Evolutionary conservation across 768 basidiomycete genomes (phyloP), one percentile per base, ranked within the genome.

Genomic region (Zangia roseola): DNA sequence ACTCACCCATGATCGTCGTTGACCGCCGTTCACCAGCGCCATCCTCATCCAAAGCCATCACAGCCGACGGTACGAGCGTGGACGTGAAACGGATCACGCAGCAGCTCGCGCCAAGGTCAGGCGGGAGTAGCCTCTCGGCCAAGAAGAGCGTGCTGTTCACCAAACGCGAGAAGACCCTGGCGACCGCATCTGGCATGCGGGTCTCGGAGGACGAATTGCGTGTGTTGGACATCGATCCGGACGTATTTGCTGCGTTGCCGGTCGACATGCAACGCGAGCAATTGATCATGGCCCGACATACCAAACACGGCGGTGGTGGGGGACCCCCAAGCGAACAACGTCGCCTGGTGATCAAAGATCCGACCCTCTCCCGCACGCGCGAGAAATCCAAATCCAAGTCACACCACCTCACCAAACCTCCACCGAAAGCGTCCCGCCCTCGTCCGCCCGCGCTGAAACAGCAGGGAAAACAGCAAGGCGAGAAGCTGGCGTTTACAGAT

Each of bases 191-290:
- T 14, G 60, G 68, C 0, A 64, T 79, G 19, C 74, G 71, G 20
- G 72, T 86, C 20, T 67, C 79, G 0, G 76, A 82, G 16, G 71
- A 65, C 3, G 83, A 91, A 57, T 72, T 97, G 34, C 67, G 59
- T 13, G 73, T 76, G 31, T 72, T 94, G 20, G 81, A 77, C 10
- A 80, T 97, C 58, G 92, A 94, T 61, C 82, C 82, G 0, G 80
- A 76, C 7, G 82, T 90, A 6, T 94, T 89, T 57, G 69, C 66
- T 0, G 71, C 67, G 26, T 65, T 97, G 3, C 91, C 91, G 0
- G 65, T 68, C 1, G 75, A 80, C 20, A 62, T 91, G 36, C 88
- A 91, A 60, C 77, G 81, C 42, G 91, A 95, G 58, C 84, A 88
- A 52, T 69, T 94, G 24, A 72, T 78, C n/a, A 69, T 73, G 40